A percentile compares a stretch with the other conserved stretches of the same genome.
These are phyloP conservation scores for Collybia sordida DNA, from an alignment of 768 basidiomycete genomes.

Conservation along the genomic window DNA sequence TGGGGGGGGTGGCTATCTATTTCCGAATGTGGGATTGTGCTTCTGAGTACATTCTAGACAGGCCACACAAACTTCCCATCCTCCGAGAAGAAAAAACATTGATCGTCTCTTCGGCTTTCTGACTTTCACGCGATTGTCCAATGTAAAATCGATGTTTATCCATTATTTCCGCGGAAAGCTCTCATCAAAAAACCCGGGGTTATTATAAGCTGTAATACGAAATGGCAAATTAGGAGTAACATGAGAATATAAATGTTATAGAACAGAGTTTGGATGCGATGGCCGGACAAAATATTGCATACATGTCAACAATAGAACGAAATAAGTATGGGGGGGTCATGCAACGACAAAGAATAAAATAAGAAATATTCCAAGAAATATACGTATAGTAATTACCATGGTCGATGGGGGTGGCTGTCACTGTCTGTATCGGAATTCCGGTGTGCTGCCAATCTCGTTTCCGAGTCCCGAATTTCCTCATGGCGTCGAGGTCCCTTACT, in stretches of 20 bases:
- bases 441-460: conserved; percentile 20
- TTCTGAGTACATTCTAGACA: neutral
- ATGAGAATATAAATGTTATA: neutral
- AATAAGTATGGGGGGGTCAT: neutral
- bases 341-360: neutral
- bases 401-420: conserved; percentile 42
- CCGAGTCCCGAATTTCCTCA: conserved; percentile 19
- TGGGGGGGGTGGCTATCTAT: neutral
- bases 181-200: conserved; percentile 1
- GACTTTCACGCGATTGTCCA: conserved; percentile 2
- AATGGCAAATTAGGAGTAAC: neutral
- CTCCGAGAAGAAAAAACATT: no score
- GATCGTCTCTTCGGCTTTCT: neutral
- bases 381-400: conserved; percentile 35
- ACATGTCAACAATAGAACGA: neutral
- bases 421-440: conserved; percentile 32
- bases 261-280: no score
- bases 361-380: conserved; percentile 11
- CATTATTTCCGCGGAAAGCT: conserved; percentile 10
- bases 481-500: conserved; percentile 11
- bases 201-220: no score
- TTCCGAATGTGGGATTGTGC: neutral
- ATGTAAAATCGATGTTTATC: conserved; percentile 9
- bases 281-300: no score
- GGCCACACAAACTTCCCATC: no score